Percentiles rank a stretch among this genome's conserved stretches.
Evolutionary conservation across 2,329 filamentous ascomycete genomes (phyloP).

Genomic region (Claviceps quebecensis): DNA sequence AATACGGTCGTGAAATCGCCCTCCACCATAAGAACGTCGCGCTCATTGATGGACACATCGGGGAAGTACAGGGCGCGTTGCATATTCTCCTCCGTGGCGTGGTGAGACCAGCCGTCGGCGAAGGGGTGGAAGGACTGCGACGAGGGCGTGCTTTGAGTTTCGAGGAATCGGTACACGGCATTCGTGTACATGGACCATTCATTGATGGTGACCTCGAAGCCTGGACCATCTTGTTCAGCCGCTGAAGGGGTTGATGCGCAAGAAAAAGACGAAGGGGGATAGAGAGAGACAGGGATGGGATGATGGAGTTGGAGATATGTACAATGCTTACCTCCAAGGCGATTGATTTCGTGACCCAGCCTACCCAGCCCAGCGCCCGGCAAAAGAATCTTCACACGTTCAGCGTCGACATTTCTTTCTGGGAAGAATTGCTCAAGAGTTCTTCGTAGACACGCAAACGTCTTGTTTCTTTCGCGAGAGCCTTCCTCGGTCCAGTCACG

Average conservation of each 20-base stretch:
- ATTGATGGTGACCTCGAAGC: constrained; percentile 38
- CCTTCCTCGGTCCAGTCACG: constrained; percentile 41
- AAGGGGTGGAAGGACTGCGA: constrained; percentile 32
- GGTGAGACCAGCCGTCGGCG: constrained; percentile 42
- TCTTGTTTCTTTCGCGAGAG: constrained; percentile 27
- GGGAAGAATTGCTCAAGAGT: constrained; percentile 21
- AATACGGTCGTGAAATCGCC: constrained; percentile 40
- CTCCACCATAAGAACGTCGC: constrained; percentile 33
- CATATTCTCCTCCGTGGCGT: constrained; percentile 32
- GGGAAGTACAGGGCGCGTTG: constrained; percentile 32
- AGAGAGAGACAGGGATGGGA: not conserved
- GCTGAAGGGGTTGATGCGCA: not conserved
- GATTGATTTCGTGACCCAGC: constrained; percentile 35
- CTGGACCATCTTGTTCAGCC: constrained; percentile 10
- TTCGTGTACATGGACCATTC: constrained; percentile 48
- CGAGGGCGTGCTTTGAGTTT: constrained; percentile 14
- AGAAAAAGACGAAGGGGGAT: not conserved
- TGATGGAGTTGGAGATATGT: no score
- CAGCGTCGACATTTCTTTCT: constrained; percentile 1
- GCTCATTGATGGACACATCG: constrained; percentile 20
- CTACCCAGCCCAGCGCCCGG: constrained; percentile 40
- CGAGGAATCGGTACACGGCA: constrained; percentile 35
- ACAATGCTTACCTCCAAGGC: constrained; percentile 20
- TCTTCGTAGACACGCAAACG: constrained; percentile 25
- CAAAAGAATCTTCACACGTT: constrained; percentile 27